These are phyloP conservation scores for Serendipita indica DNA, from an alignment of 768 basidiomycete genomes.

Conservation along the genomic window DNA sequence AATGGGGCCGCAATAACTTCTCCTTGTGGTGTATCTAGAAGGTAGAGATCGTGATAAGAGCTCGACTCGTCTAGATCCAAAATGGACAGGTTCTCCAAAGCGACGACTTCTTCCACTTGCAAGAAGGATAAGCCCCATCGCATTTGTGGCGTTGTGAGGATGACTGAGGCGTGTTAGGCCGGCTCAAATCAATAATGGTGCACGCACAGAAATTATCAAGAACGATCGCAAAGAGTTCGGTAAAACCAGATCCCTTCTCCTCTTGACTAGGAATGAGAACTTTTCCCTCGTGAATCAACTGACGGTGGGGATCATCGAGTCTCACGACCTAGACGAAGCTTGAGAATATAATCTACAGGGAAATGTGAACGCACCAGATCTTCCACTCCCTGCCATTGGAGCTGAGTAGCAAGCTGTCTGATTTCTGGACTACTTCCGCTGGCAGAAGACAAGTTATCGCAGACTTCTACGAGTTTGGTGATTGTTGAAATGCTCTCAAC, in stretches of 20 bases:
- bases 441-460: not conserved
- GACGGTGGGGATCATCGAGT: not conserved
- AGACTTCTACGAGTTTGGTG: not conserved
- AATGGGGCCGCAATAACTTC: not conserved
- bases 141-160: not conserved
- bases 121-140: not conserved
- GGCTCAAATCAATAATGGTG: not conserved
- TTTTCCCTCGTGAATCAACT: not conserved
- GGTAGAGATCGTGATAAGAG: not conserved
- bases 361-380: not conserved
- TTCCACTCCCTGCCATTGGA: slow-evolving; percentile 1
- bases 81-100: not conserved
- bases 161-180: not conserved
- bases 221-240: not conserved
- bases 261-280: not conserved
- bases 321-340: not conserved
- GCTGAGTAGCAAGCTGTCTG: not conserved
- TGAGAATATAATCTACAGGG: not conserved
- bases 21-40: not conserved
- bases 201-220: slow-evolving; percentile 1
- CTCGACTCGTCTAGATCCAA: not conserved
- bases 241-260: not conserved
- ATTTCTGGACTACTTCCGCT: not conserved
- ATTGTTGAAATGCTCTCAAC: not conserved
- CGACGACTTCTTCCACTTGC: not conserved